Evolutionary conservation across 2,329 filamentous ascomycete species (phyloP).

Genomic region (Gaeumannomyces tritici): DNA sequence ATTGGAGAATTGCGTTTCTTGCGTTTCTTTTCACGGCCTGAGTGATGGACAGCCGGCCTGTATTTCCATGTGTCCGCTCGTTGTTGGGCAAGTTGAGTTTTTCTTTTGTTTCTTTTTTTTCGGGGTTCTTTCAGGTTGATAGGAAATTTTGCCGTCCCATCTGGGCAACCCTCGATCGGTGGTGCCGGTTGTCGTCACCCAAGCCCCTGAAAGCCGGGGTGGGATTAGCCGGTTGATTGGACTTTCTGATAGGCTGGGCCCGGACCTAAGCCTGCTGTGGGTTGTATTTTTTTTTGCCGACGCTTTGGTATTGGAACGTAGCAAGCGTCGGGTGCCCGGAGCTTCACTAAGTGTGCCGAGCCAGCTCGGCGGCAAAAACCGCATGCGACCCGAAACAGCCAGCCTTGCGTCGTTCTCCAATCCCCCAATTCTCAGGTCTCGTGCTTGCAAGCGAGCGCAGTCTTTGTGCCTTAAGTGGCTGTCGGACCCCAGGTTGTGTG

Average conservation of each 20-base stretch:
- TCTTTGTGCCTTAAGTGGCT: background rate
- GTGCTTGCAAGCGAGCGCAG: no score
- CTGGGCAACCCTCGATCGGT: background rate
- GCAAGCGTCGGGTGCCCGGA: no score
- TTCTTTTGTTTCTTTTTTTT: background rate
- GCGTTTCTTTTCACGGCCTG: background rate
- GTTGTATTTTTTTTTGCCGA: background rate
- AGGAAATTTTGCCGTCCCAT: background rate
- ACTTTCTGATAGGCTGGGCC: conserved; percentile 6
- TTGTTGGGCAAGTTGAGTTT: no score
- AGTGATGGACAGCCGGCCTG: background rate
- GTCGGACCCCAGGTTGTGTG: background rate
- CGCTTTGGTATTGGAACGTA: no score
- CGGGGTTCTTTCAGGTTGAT: no score
- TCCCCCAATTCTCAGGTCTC: background rate
- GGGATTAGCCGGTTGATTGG: conserved; percentile 3
- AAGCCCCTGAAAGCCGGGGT: background rate
- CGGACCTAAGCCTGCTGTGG: background rate
- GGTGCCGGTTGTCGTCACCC: background rate
- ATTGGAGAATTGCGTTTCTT: background rate
- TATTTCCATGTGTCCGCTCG: background rate
- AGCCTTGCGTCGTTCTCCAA: background rate
- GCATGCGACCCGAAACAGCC: background rate
- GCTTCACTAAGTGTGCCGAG: background rate
- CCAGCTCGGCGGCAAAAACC: background rate